Conservation (phyloP, 306 rosid species). For the Arachis stenosperma region DNA sequence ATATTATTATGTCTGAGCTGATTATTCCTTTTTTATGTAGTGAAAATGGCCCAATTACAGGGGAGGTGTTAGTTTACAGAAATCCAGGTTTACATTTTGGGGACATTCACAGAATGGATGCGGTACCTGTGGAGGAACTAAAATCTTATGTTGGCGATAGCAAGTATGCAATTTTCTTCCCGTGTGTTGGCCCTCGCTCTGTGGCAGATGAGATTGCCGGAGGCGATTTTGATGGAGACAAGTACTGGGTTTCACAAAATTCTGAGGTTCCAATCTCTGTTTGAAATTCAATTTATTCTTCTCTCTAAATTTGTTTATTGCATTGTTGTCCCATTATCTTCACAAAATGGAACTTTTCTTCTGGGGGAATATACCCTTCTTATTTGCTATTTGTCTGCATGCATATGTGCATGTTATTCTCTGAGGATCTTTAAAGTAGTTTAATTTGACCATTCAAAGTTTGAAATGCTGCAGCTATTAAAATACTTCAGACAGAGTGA, state of each 20-base stretch:
- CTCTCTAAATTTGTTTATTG: not conserved
- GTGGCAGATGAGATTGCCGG: conserved; percentile 82
- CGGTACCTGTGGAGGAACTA: conserved; percentile 54
- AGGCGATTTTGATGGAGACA: conserved; percentile 95
- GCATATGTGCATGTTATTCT: not conserved
- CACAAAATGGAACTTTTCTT: conserved; percentile 30
- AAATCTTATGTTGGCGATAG: conserved; percentile 63
- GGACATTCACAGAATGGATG: conserved; percentile 68
- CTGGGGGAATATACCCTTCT: conserved; percentile 85
- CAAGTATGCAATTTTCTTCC: conserved; percentile 78
- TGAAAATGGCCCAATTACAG: conserved; percentile 67
- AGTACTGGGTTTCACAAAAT: conserved; percentile 79
- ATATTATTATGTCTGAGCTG: conserved; percentile 12
- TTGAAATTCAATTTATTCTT: conserved; percentile 9
- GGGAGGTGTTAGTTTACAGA: conserved; percentile 74
- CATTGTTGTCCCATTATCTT: conserved; percentile 1
- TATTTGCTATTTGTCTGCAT: conserved; percentile 38
- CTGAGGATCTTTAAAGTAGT: not conserved
- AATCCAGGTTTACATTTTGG: conserved; percentile 90
- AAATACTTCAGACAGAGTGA: conserved; percentile 56
- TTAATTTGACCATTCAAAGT: conserved; percentile 19
- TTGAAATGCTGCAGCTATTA: conserved; percentile 66
- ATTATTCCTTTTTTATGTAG: conserved; percentile 37
- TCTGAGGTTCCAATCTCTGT: conserved; percentile 56
- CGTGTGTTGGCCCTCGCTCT: conserved; percentile 76